Base-by-base conservation (phyloP, 1,139 yeast genomes). In the Debaryomycetaceae sp. region DNA sequence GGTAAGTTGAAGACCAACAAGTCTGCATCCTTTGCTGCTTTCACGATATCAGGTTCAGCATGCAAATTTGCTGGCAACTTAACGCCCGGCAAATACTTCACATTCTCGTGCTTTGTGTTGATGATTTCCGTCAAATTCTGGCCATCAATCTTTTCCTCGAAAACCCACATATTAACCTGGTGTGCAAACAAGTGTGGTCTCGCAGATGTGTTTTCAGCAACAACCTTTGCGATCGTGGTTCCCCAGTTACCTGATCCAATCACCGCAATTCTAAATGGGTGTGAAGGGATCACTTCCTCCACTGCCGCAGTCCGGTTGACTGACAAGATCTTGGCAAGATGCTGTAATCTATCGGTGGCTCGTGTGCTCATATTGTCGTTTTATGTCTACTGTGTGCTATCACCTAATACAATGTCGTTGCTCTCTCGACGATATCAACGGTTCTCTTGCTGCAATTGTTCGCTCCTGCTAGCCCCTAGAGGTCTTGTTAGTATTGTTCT, bases 201-300 rank as follows among this genome's bases (percentile, higher is more conserved):
- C 55, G 78, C 84, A 37, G 73, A 74, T 40, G 91, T 72, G 68
- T 89, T 90, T 67, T 91, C 97, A 34, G 97, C 90, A 36, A 90
- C 84, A 42, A 91, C 84, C 69, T 91, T 91, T 52, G 97, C 97
- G 45, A 91, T 90, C 6, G 97, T 91, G 35, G 97, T 88, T 48
- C 98, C 98, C 97, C 93, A 85, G 64, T 85, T 85, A 58, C 93
- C 93, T 9, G 90, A 84, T 36, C 93, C 93, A 49, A 85, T 77
- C 49, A 84, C 80, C 51, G 85, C 77, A 44, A 81, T 67, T 56
- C 68, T 80, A 65, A 74, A 78, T 14, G 82, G 83, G 42, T 23
- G 54, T 45, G 34, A 40, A 14, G 46, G 45, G 14, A 41, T 45
- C 45, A 50, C 43, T 8, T 59, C 54, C 37, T 49, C 46, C 5